Base-by-base conservation (phyloP, 2,329 filamentous ascomycete genomes). In the Claviceps arundinis region DNA sequence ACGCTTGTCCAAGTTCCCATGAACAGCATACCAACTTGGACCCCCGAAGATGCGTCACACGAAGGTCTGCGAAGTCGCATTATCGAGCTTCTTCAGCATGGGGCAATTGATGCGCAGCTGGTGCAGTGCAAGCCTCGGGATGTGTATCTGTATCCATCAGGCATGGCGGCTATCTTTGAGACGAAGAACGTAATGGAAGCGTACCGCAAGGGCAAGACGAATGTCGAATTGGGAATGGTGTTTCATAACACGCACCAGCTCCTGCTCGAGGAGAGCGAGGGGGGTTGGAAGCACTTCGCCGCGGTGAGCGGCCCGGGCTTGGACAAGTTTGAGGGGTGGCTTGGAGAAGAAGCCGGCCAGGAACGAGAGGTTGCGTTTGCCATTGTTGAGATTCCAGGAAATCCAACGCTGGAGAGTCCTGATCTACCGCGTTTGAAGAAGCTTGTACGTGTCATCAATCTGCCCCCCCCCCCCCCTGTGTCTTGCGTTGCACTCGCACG, bases 101-200 rank as follows among this genome's bases (percentile, higher is more conserved):
- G 69, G 1, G 62, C 71, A 1, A 59, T 65, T 24, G 59, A 66
- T 5, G 53, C 58, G n/a, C 46, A 56, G 11, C 58, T 61, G 13
- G 57, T 62, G n/a, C 59, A 55, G 30, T 57, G 62, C 48, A 50
- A 52, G 3, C 38, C 61, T 1, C 47, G 46, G 3, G 75, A 81
- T 54, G 70, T 81, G 1, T 45, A 37, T 30, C 17, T 46, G 54
- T 80, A 74, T 57, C 70, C 71, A 5, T 74, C 74, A 0, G 77
- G 77, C 26, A 81, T 81, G 76, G 71, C 71, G 0, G 68, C 71
- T 26, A 71, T 81, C 11, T 75, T 70, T 51, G 62, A 69, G 24
- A 55, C 68, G 1, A 72, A 72, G 38, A 64, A 65, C 42, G 62
- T 66, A 2, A 58, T 78, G 9, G 54, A 64, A 2, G 57, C 61